phyloP scores from a whole-genome alignment of 2,329 filamentous ascomycete genomes.

The Paramyrothecium roridum region DNA sequence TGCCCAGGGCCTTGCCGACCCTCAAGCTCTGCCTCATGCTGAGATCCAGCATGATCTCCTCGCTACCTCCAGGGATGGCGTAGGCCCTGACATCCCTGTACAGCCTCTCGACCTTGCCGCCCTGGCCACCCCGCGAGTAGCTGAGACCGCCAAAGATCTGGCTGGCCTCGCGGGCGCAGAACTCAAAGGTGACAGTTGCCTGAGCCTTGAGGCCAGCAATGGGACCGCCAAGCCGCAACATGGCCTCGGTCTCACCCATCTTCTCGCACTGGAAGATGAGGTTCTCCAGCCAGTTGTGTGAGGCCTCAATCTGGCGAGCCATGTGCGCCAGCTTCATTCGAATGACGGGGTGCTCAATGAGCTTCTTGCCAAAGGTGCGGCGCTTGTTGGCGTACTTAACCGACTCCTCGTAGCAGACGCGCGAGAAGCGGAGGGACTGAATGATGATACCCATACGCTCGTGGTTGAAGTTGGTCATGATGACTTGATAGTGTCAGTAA shows the following conservation, averaged over 20 bases:
- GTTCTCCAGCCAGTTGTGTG: slow-evolving; percentile 96
- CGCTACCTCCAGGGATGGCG: slow-evolving; percentile 89
- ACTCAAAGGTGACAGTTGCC: slow-evolving; percentile 91
- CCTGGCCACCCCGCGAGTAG: slow-evolving; percentile 91
- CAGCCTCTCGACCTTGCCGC: slow-evolving; percentile 89
- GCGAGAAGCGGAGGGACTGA: slow-evolving; percentile 90
- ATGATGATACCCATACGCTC: slow-evolving; percentile 99
- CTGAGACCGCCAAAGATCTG: slow-evolving; percentile 96
- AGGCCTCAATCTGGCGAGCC: slow-evolving; percentile 95
- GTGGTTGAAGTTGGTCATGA: slow-evolving; percentile 99
- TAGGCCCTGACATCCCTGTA: slow-evolving; percentile 96
- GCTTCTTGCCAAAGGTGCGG: slow-evolving; percentile 90
- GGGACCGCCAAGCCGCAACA: slow-evolving; percentile 90
- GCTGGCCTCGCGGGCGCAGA: slow-evolving; percentile 91
- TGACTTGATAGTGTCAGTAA: slow-evolving; percentile 50
- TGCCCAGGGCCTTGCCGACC: slow-evolving; percentile 87
- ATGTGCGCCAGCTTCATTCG: slow-evolving; percentile 97
- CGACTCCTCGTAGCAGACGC: slow-evolving; percentile 95
- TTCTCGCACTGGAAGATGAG: slow-evolving; percentile 88
- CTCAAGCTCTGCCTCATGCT: slow-evolving; percentile 87
- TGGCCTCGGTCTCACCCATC: slow-evolving; percentile 93
- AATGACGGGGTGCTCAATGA: slow-evolving; percentile 96
- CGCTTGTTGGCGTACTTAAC: slow-evolving; percentile 98
- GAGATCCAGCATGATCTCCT: slow-evolving; percentile 98
- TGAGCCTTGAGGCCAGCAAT: slow-evolving; percentile 95